A percentile compares a stretch with the other conserved stretches of the same genome.
Evolutionary conservation across 2,329 filamentous ascomycete species (phyloP).

Genomic region (Arthroderma sp.): DNA sequence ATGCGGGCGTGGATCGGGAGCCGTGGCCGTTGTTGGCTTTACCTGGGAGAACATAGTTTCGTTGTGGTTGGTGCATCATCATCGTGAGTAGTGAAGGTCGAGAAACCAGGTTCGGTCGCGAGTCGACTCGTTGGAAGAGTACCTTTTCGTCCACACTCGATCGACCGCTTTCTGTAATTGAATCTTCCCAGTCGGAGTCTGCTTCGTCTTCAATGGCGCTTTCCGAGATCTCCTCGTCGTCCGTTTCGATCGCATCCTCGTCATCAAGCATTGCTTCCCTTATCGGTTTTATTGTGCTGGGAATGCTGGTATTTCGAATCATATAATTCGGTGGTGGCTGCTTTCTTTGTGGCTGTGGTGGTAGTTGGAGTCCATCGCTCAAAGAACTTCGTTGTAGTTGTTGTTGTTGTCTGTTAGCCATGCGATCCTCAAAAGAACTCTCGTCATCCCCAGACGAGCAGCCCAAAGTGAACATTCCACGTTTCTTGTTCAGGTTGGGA

Average conservation of each 20-base stretch:
- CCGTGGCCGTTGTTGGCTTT: conserved; percentile 1
- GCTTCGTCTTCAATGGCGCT: conserved; percentile 65
- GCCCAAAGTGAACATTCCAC: conserved; percentile 56
- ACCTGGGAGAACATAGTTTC: conserved; percentile 31
- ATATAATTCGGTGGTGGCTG: conserved; percentile 56
- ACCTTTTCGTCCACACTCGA: conserved; percentile 69
- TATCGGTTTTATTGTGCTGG: conserved; percentile 52
- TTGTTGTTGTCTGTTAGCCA: conserved; percentile 38
- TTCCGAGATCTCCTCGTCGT: conserved; percentile 57
- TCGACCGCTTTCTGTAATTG: conserved; percentile 66
- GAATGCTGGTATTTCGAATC: conserved; percentile 49
- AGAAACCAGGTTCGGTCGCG: conserved; percentile 69
- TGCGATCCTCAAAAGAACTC: conserved; percentile 54
- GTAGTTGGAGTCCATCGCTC: conserved; percentile 39
- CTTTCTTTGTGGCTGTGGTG: conserved; percentile 48
- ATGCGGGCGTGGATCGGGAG: conserved; percentile 30
- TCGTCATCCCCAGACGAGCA: conserved; percentile 79
- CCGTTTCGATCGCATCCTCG: conserved; percentile 47
- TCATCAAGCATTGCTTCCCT: conserved; percentile 38
- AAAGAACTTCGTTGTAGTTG: conserved; percentile 38
- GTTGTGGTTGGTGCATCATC: conserved; percentile 70
- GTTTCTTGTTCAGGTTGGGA: conserved; percentile 43
- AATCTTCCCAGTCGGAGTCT: conserved; percentile 45
- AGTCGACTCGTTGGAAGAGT: conserved; percentile 84
- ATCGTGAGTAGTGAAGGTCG: conserved; percentile 80